Conservation (phyloP, 2,329 filamentous ascomycete species). For the Bipolaris bicolor region DNA sequence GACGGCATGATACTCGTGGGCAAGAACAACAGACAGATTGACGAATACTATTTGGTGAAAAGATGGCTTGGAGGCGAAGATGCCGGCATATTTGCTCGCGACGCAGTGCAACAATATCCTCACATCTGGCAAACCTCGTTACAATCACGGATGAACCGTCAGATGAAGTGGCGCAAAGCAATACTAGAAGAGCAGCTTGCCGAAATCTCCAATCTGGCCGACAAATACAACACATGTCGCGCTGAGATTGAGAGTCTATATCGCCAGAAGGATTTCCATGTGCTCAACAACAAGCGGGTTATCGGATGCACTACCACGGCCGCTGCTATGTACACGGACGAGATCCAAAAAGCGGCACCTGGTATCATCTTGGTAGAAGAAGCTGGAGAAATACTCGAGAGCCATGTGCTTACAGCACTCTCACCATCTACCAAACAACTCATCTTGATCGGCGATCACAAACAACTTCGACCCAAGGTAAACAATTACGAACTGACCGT, state of each 20-base stretch:
- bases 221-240: slow-evolving; percentile 54
- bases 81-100: slow-evolving; percentile 53
- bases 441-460: slow-evolving; percentile 75
- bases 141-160: slow-evolving; percentile 45
- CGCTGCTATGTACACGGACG: slow-evolving; percentile 65
- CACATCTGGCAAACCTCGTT: slow-evolving; percentile 62
- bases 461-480: slow-evolving; percentile 72
- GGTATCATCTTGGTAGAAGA: slow-evolving; percentile 73
- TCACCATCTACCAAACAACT: slow-evolving; percentile 64
- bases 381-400: slow-evolving; percentile 74
- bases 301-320: slow-evolving; percentile 75
- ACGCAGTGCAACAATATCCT: slow-evolving; percentile 33
- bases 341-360: slow-evolving; percentile 61
- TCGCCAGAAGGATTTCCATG: slow-evolving; percentile 32
- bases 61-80: slow-evolving; percentile 59
- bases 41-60: slow-evolving; percentile 58
- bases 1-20: slow-evolving; percentile 59
- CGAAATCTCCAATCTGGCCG: slow-evolving; percentile 49
- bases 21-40: slow-evolving; percentile 53
- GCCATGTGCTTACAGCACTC: slow-evolving; percentile 68
- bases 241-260: slow-evolving; percentile 45
- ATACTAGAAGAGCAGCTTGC: slow-evolving; percentile 59
- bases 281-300: slow-evolving; percentile 62
- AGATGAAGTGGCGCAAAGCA: slow-evolving; percentile 34
- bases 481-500: slow-evolving; percentile 66